phyloP scores from a whole-genome alignment of 495 filamentous ascomycete genomes.

The Talaromyces wortmannii region DNA sequence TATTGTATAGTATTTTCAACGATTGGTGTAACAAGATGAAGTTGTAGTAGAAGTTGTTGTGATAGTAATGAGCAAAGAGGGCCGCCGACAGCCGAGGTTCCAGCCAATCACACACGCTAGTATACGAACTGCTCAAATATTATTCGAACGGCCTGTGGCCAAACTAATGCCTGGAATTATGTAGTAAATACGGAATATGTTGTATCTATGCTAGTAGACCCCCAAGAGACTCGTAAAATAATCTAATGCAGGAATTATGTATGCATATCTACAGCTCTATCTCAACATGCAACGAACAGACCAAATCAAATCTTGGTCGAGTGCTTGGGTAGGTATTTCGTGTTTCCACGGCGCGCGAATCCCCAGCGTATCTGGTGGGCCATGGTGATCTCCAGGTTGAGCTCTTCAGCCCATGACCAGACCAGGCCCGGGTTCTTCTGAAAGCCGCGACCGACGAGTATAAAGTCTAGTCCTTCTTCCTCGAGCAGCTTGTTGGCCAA shows the following conservation, averaged over 20 bases:
- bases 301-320: neutral
- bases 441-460: constrained; percentile 46
- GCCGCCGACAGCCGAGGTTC: too few species aligned
- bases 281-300: neutral
- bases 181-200: too few species aligned
- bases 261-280: neutral
- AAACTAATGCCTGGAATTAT: too few species aligned
- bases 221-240: neutral
- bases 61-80: too few species aligned
- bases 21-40: too few species aligned
- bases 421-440: constrained; percentile 56
- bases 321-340: constrained; percentile 1
- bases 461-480: constrained; percentile 38
- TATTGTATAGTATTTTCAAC: too few species aligned
- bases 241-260: neutral
- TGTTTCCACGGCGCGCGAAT: constrained; percentile 7
- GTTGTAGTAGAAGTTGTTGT: too few species aligned
- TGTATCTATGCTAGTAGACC: too few species aligned
- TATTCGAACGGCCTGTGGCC: too few species aligned
- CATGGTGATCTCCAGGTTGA: constrained; percentile 48
- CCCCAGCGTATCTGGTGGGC: constrained; percentile 61
- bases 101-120: too few species aligned
- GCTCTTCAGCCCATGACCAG: constrained; percentile 59
- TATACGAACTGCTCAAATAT: too few species aligned
- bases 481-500: constrained; percentile 38